phyloP scores from a whole-genome alignment of 1,284 basidiomycete species.

The Polyporus tsugae region DNA sequence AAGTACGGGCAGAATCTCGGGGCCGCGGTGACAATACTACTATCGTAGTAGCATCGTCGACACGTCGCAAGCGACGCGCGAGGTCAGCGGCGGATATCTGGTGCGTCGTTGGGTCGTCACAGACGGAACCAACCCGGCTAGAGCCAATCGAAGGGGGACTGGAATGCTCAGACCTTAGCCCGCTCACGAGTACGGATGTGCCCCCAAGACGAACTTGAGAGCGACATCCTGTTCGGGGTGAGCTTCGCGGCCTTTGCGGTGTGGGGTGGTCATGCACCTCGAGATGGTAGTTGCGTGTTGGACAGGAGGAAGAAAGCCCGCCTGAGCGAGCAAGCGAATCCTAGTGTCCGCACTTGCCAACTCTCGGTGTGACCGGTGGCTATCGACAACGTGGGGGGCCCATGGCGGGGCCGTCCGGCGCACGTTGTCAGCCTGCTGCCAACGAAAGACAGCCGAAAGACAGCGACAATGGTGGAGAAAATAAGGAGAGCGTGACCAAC shows the following conservation, averaged over 20 bases:
- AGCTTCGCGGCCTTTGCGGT: conserved; percentile 32
- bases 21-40: background rate
- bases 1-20: background rate
- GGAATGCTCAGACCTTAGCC: conserved; percentile 28
- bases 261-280: conserved; percentile 16
- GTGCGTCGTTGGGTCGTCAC: conserved; percentile 24
- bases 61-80: background rate
- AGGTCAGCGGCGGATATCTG: conserved; percentile 17
- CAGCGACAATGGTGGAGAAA: background rate
- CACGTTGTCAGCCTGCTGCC: background rate
- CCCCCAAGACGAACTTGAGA: background rate
- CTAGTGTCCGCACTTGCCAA: background rate
- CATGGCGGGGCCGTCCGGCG: background rate
- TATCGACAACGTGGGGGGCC: background rate
- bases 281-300: conserved; percentile 2
- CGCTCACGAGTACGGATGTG: conserved; percentile 27
- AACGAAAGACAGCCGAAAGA: conserved; percentile 5
- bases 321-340: background rate
- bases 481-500: background rate
- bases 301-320: background rate
- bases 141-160: conserved; percentile 24
- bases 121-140: conserved; percentile 21
- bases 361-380: conserved; percentile 3
- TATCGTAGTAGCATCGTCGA: background rate
- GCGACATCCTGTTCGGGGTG: conserved; percentile 25